Evolutionary conservation across 176 grass and related monocot species (phyloP).

Genomic region (Typha latifolia): DNA sequence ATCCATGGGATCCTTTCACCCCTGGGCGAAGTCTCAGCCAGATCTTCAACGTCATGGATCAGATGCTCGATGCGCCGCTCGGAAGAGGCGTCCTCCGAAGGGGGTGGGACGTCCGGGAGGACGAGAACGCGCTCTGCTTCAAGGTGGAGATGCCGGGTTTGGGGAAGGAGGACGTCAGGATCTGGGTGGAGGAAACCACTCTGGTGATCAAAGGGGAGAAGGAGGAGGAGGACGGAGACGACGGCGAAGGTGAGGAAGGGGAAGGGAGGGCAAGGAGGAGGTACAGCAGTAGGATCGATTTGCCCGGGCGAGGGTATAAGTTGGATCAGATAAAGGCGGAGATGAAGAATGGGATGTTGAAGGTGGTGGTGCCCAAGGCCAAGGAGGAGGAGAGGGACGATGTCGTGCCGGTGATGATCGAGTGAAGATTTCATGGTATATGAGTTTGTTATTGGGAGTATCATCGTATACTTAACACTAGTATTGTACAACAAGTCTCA

Average conservation of each 20-base stretch:
- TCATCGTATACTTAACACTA: too few species aligned
- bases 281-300: slow-evolving; percentile 24
- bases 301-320: slow-evolving; percentile 26
- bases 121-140: background rate
- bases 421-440: background rate
- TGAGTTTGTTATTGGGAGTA: too few species aligned
- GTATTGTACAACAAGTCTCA: too few species aligned
- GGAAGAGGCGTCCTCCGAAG: background rate
- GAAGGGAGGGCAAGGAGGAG: slow-evolving; percentile 2
- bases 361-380: slow-evolving; percentile 29
- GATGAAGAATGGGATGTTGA: slow-evolving; percentile 36
- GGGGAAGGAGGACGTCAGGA: slow-evolving; percentile 1
- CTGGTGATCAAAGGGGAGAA: slow-evolving; percentile 24
- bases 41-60: slow-evolving; percentile 30
- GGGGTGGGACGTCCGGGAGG: slow-evolving; percentile 21
- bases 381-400: slow-evolving; percentile 11
- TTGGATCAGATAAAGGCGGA: slow-evolving; percentile 24
- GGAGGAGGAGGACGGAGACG: slow-evolving; percentile 19
- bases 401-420: slow-evolving; percentile 20
- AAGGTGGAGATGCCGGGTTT: slow-evolving; percentile 1
- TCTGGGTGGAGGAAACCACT: slow-evolving; percentile 10
- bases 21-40: slow-evolving; percentile 21
- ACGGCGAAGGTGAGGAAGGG: slow-evolving; percentile 9
- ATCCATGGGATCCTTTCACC: slow-evolving; percentile 28
- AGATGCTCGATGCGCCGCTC: slow-evolving; percentile 23